Evolutionary conservation across 306 rosid species (phyloP), one percentile per base, ranked within the genome.

Genomic region (Acacia melanoxylon): DNA sequence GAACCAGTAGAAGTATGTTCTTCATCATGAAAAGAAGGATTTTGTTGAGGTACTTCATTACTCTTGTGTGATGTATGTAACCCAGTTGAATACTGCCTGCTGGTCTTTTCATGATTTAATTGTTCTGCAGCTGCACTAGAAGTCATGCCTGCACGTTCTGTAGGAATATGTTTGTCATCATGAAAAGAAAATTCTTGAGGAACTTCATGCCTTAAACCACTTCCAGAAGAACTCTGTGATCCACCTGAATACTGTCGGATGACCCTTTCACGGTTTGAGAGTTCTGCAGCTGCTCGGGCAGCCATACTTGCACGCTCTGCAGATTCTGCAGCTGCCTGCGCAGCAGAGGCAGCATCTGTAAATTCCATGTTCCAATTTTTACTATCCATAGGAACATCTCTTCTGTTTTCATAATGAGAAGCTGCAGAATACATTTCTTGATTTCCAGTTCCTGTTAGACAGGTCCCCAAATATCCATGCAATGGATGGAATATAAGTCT

Each of bases 261-360:
- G 25, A 88, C 76, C 62, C 84, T 85, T 72, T 79, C 93, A 75
- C 85, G 88, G 79, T 88, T 93, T 79, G 98, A 91, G 76, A 93
- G 92, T 81, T 92, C 97, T n/a, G 97, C 99, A 83, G 99, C 99
- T 85, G 99, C 99, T 85, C 97, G 89, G 69, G 99, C 99, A 84
- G 99, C 99, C 89, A 89, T 76, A 84, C 94, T 89, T 58, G 99
- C 99, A 54, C 22, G 91, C 81, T 95, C 98, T 6, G 99, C 99
- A 77, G 99, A 92, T 86, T 93, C 98, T 72, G 99, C 98, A 75
- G 99, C 99, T 66, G 94, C 98, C 91, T 88, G 93, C 0, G 99
- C 99, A 51, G 99, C 99, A 78, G 98, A 90, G 77, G 97, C 88
- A 74, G 97, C 99, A 88, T 95, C 99, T 87, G 89, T 92, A 74